A percentile compares a stretch with the other conserved stretches of the same genome.
These are phyloP conservation scores for Globisporangium solare DNA, from an alignment of 352 stramenopile species.

Conservation along the genomic window DNA sequence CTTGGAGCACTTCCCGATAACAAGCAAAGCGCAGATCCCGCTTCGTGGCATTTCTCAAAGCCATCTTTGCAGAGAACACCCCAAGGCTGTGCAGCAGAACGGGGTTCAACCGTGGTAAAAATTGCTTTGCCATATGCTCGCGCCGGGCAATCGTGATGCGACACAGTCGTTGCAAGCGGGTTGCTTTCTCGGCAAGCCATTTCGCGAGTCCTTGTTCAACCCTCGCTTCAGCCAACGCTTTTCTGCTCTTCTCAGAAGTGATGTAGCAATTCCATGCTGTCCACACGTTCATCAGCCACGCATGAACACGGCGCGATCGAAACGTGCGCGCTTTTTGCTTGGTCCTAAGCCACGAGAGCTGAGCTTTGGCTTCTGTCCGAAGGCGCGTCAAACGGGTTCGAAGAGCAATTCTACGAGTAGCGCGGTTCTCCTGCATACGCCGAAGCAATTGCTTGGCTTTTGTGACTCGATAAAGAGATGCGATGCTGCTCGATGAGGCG, in stretches of 20 bases:
- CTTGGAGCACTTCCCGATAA: slow-evolving; percentile 14
- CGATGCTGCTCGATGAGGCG: slow-evolving; percentile 18
- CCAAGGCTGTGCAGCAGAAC: not conserved
- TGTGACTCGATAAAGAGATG: slow-evolving; percentile 28
- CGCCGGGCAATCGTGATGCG: not conserved
- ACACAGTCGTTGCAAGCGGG: slow-evolving; percentile 1
- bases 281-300: slow-evolving; percentile 5
- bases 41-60: not conserved
- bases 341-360: not conserved
- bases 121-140: slow-evolving; percentile 1
- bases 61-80: not conserved
- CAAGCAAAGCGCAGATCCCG: not conserved
- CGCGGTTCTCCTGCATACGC: slow-evolving; percentile 19
- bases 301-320: slow-evolving; percentile 4
- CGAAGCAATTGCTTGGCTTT: slow-evolving; percentile 21
- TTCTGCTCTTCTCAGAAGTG: not conserved
- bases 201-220: slow-evolving; percentile 13
- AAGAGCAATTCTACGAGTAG: slow-evolving; percentile 20
- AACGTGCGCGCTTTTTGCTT: slow-evolving; percentile 10
- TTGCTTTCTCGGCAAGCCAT: slow-evolving; percentile 10
- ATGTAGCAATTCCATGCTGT: not conserved
- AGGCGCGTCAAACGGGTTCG: slow-evolving; percentile 19
- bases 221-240: not conserved
- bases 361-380: slow-evolving; percentile 21
- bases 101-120: not conserved